Conservation (phyloP, 2,329 filamentous ascomycete species). For the Curvularia spicifera region DNA sequence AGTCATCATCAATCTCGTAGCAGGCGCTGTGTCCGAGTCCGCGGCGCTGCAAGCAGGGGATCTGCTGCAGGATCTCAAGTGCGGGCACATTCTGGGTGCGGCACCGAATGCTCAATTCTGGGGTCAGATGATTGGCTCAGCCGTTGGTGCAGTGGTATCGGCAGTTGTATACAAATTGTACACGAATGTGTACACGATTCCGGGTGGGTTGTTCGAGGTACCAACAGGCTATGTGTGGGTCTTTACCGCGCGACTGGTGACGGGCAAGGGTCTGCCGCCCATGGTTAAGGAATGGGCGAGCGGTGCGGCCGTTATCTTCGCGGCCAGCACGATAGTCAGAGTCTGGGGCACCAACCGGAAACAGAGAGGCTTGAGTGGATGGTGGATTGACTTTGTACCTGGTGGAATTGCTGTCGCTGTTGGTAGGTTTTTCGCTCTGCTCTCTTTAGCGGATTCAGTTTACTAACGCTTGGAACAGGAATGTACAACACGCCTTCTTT, state of each 20-base stretch:
- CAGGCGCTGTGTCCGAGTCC: slow-evolving; percentile 83
- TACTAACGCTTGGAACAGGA: slow-evolving; percentile 55
- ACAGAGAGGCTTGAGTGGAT: slow-evolving; percentile 43
- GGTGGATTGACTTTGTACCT: slow-evolving; percentile 79
- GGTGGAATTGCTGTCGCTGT: slow-evolving; percentile 96
- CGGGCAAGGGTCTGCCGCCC: slow-evolving; percentile 82
- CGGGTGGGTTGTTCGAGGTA: slow-evolving; percentile 88
- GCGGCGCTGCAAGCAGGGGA: slow-evolving; percentile 94
- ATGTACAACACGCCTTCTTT: slow-evolving; percentile 99
- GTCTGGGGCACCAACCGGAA: slow-evolving; percentile 51
- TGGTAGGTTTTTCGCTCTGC: slow-evolving; percentile 59
- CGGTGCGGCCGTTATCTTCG: slow-evolving; percentile 76
- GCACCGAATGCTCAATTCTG: slow-evolving; percentile 95
- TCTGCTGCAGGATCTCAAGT: slow-evolving; percentile 96
- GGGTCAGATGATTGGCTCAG: slow-evolving; percentile 90
- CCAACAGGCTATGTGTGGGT: slow-evolving; percentile 98
- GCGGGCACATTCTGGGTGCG: slow-evolving; percentile 89
- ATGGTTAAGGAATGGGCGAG: slow-evolving; percentile 83
- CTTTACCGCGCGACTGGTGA: slow-evolving; percentile 92
- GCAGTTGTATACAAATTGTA: slow-evolving; percentile 90
- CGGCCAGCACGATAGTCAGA: slow-evolving; percentile 71
- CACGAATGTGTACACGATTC: slow-evolving; percentile 86
- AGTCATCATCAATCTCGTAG: slow-evolving; percentile 93
- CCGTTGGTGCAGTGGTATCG: slow-evolving; percentile 83
- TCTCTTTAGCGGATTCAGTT: neutral